Evolutionary conservation across 176 grass and related monocot genomes (phyloP).

Genomic region (Carex scoparia): DNA sequence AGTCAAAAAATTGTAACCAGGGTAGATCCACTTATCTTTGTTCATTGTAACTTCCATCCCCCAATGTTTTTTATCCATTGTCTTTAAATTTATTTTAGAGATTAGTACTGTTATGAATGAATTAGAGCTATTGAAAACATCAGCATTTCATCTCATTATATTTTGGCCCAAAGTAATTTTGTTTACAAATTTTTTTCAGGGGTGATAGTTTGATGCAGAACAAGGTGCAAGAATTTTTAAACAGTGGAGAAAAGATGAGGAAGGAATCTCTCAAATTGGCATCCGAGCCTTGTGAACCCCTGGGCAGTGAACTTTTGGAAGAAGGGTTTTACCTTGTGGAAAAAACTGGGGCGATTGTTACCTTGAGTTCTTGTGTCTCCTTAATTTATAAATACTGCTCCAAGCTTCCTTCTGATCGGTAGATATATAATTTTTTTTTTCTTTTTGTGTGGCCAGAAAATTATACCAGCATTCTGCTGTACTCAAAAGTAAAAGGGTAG

Average conservation of each 20-base stretch:
- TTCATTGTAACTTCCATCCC: not conserved
- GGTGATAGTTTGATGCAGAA: slow-evolving; percentile 35
- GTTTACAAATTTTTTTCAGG: slow-evolving; percentile 28
- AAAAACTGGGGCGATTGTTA: slow-evolving; percentile 68
- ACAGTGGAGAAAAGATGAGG: slow-evolving; percentile 61
- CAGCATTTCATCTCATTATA: not conserved
- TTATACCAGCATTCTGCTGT: slow-evolving; percentile 2
- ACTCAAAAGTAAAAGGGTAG: not conserved
- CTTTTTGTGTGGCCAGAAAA: not conserved
- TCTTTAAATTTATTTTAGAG: not conserved
- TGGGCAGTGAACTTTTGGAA: slow-evolving; percentile 34
- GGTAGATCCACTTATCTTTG: not conserved
- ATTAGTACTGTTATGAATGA: not conserved
- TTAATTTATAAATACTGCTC: slow-evolving; percentile 75
- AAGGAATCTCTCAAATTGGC: slow-evolving; percentile 56
- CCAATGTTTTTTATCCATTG: not conserved
- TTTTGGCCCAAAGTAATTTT: not conserved
- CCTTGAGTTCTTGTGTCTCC: slow-evolving; percentile 50
- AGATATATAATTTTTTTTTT: slow-evolving; percentile 2
- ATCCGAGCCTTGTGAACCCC: slow-evolving; percentile 35
- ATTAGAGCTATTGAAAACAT: not conserved
- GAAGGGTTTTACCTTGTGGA: slow-evolving; percentile 46
- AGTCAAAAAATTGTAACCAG: not conserved
- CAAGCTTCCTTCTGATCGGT: slow-evolving; percentile 72
- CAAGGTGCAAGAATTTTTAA: slow-evolving; percentile 41